Conservation (phyloP, 2,329 filamentous ascomycete species). For the Xylariaceae sp. region DNA sequence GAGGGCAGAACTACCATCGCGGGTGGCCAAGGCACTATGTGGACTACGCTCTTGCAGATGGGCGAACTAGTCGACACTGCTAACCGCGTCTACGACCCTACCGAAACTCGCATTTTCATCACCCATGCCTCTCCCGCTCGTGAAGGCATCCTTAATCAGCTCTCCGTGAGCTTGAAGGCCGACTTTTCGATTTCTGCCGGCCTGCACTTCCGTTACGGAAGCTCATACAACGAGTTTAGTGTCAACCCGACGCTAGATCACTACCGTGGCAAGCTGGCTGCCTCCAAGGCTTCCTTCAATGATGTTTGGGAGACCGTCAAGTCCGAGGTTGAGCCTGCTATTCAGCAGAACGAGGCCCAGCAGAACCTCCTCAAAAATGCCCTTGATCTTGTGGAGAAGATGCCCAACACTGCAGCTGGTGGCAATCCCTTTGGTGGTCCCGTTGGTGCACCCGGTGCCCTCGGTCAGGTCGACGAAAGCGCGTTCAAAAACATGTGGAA, state of each 20-base stretch:
- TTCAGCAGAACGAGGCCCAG: slow-evolving; percentile 88
- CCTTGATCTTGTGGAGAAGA: slow-evolving; percentile 91
- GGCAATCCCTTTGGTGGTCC: slow-evolving; percentile 95
- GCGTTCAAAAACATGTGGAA: slow-evolving; percentile 99
- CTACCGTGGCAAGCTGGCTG: slow-evolving; percentile 95
- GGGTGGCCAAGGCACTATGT: slow-evolving; percentile 98
- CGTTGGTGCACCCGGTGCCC: slow-evolving; percentile 61
- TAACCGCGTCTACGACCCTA: slow-evolving; percentile 96
- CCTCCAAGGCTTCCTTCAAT: slow-evolving; percentile 96
- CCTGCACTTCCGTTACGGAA: slow-evolving; percentile 96
- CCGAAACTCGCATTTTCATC: slow-evolving; percentile 92
- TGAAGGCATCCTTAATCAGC: slow-evolving; percentile 93
- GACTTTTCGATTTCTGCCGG: slow-evolving; percentile 98
- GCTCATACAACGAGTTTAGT: slow-evolving; percentile 99
- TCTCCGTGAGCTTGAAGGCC: slow-evolving; percentile 93
- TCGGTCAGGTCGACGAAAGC: slow-evolving; percentile 93
- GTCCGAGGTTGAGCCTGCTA: slow-evolving; percentile 88
- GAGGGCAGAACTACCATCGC: slow-evolving; percentile 97
- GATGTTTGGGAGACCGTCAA: slow-evolving; percentile 99
- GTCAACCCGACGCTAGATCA: slow-evolving; percentile 97
- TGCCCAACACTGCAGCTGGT: slow-evolving; percentile 90
- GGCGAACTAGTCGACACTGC: slow-evolving; percentile 96
- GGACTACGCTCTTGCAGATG: slow-evolving; percentile 97
- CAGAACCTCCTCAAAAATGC: slow-evolving; percentile 89
- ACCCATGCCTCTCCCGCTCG: slow-evolving; percentile 95